Percentiles rank a stretch among this genome's conserved stretches.
Conservation (phyloP, 2,329 filamentous ascomycete species). For the Ceratocystis colombiana region DNA sequence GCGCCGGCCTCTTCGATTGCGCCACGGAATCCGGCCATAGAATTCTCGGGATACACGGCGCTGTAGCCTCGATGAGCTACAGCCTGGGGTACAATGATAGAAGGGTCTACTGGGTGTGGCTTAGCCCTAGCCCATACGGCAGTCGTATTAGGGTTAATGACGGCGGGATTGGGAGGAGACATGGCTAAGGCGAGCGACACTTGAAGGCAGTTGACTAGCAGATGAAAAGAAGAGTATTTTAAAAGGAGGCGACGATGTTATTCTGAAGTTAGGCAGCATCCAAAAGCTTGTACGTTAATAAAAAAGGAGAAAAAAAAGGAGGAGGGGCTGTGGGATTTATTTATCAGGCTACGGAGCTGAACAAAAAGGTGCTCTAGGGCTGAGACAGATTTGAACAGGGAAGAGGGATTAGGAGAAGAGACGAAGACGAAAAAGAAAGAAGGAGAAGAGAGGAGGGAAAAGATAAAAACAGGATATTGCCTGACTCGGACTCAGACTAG, state of each 20-base stretch:
- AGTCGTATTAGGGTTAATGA: slow-evolving; percentile 20
- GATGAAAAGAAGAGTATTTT: background rate
- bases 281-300: too few species aligned
- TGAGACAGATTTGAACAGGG: background rate
- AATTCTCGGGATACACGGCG: slow-evolving; percentile 72
- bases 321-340: too few species aligned
- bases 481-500: background rate
- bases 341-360: background rate
- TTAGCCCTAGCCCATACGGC: slow-evolving; percentile 34
- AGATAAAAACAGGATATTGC: background rate
- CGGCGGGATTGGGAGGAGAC: background rate
- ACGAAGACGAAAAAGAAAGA: background rate
- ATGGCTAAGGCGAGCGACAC: background rate
- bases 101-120: slow-evolving; percentile 26
- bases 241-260: background rate
- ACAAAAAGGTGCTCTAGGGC: background rate
- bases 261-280: too few species aligned
- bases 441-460: background rate
- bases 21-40: slow-evolving; percentile 64
- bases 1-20: slow-evolving; percentile 60
- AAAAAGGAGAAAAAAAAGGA: too few species aligned
- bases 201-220: background rate
- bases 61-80: slow-evolving; percentile 76
- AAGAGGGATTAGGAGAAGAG: background rate
- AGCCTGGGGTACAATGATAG: slow-evolving; percentile 49